phyloP scores from a whole-genome alignment of 2,329 filamentous ascomycete species.

The Periglandula ipomoeae region DNA sequence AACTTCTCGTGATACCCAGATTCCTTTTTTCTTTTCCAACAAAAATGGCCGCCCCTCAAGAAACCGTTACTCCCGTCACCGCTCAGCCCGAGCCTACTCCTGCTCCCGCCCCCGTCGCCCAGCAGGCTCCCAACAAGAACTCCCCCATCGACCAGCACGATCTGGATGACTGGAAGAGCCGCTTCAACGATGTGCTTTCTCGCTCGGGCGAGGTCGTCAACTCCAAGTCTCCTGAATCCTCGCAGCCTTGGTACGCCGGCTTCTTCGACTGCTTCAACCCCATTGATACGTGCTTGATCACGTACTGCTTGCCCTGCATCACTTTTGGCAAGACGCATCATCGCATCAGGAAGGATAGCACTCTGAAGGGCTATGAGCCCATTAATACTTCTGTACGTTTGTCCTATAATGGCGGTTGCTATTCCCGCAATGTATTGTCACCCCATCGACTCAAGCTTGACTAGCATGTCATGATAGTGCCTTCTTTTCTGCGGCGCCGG shows the following conservation, averaged over 20 bases:
- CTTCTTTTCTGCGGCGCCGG: constrained; percentile 31
- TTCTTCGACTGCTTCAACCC: constrained; percentile 38
- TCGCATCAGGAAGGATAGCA: constrained; percentile 30
- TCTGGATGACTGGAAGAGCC: constrained; percentile 33
- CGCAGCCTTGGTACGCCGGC: constrained; percentile 28
- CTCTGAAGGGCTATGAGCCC: constrained; percentile 34
- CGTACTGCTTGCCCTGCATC: constrained; percentile 37
- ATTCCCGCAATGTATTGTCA: constrained; percentile 6
- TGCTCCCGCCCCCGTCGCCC: constrained; percentile 10
- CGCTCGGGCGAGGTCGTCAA: constrained; percentile 33
- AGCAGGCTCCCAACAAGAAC: constrained; percentile 12
- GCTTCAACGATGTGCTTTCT: constrained; percentile 34
- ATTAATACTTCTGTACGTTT: constrained; percentile 35
- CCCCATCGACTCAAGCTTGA: too few species aligned
- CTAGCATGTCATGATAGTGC: constrained; percentile 24
- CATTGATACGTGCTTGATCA: constrained; percentile 34
- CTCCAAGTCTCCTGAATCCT: constrained; percentile 27
- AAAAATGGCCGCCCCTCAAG: constrained; percentile 2
- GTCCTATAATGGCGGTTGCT: too few species aligned
- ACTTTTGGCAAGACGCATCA: constrained; percentile 41
- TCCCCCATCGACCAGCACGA: constrained; percentile 33
- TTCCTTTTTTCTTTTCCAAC: neutral
- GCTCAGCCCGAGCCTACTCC: constrained; percentile 21
- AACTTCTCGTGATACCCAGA: neutral
- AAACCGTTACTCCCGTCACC: neutral